Evolutionary conservation across 2,329 filamentous ascomycete genomes (phyloP), one percentile per base, ranked within the genome.

Genomic region (Cytospora chrysosperma): DNA sequence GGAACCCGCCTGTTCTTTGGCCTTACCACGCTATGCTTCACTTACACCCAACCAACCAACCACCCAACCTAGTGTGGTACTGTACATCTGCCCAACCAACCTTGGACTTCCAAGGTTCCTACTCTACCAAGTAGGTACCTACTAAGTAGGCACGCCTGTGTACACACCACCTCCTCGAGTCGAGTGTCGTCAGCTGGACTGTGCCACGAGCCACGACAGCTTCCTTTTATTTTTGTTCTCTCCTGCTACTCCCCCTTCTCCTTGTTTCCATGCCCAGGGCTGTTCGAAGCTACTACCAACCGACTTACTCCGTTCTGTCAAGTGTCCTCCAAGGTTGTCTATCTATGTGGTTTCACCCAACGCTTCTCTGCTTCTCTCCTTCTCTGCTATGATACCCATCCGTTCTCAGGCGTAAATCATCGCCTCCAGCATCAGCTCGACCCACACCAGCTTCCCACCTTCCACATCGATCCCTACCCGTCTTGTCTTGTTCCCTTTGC

Each of bases 381-480:
- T 24, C 32, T 47, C 10, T 47, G 43, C 10, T n/a, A 47, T 47
- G 43, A 24, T 47, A 47, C 9, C 21, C n/a, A 47, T 2, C 43
- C 43, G 43, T 47, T 47, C n/a, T 4, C 43, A 21, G n/a, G 43
- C 43, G n/a, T 47, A 10, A 47, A 47, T 21, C 9, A 21, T 24
- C 43, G n/a, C 28, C 52, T 54, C 52, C 32, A 32, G 27, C 59
- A 43, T 55, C 59, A 61, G 51, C 59, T 61, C 17, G 32, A 61
- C 59, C 59, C 59, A 61, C 59, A 61, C 37, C 37, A 61, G 59
- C 59, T 61, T 47, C 10, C 43, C 43, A 47, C 43, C 43, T 53
- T 50, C 53, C 58, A 61, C 51, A 55, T 37, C 51, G 49, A 50
- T 49, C 37, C 37, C 51, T 13, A n/a, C 28, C 34, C 28, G 15